Base-by-base conservation (phyloP, 164 flowering plant species). In the Vitis riparia region DNA sequence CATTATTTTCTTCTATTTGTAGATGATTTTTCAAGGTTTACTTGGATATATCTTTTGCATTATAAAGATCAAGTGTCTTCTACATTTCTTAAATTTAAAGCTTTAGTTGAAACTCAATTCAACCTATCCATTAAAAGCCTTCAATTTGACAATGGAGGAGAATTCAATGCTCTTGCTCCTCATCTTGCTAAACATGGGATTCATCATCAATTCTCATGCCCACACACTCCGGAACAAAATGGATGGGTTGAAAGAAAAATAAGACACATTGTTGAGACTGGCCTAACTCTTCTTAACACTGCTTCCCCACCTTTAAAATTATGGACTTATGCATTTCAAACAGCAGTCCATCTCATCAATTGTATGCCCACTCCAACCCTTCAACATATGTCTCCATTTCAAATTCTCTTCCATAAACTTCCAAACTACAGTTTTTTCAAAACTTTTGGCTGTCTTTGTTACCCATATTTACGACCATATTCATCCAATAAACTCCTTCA, bases 301-400 rank as follows among this genome's bases (percentile, higher is more conserved):
- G 67, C 75, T 0, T 44, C 56, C 11, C 1, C 68, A 9, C 79
- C 77, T 1, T 8, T 3, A 3, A 1, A 13, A 7, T 79, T 15
- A 17, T 76, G 75, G 82, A 1, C 67, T 13, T 49, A 69, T 58
- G 79, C 83, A 0, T 72, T 77, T 51, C n/a, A 62, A 3, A 60
- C 75, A 0, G 64, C 75, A 0, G 55, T 49, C 0, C 74, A 68
- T 17, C 63, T 80, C 1, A 75, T 66, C 1, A 78, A 77, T 48
- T 59, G 67, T 4, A 30, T 67, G 3, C 72, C 70, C 10, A 76
- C 75, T 14, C 70, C 64, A 5, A 10, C 27, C 13, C 19, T 66
- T 0, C 1, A 62, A 0, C n/a, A 51, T 5, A 32, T 14, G 6
- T 60, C 74, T 9, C 72, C 76, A 3, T 71, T 10, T 51, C 10